These are phyloP conservation scores for Chrysoporthe puriensis DNA, from an alignment of 2,329 filamentous ascomycete genomes.

Conservation along the genomic window DNA sequence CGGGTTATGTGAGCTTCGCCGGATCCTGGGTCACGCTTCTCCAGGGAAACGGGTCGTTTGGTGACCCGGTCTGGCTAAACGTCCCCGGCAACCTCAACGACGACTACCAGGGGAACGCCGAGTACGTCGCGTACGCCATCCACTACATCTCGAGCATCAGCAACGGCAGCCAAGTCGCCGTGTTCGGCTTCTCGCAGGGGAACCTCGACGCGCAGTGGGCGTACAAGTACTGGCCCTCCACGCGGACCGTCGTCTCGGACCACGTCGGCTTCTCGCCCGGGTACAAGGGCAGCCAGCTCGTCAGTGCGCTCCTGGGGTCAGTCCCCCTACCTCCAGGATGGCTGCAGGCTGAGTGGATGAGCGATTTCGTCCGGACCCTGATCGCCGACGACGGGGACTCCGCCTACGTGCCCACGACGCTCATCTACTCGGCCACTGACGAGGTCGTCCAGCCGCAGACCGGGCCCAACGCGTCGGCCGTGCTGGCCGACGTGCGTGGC, in stretches of 20 bases:
- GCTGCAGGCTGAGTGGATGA: conserved; percentile 51
- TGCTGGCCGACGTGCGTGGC: conserved; percentile 43
- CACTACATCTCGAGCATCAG: conserved; percentile 50
- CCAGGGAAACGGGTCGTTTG: conserved; percentile 40
- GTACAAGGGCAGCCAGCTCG: conserved; percentile 41
- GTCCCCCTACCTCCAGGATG: conserved; percentile 32
- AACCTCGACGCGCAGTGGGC: conserved; percentile 60
- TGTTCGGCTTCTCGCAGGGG: conserved; percentile 61
- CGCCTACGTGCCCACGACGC: conserved; percentile 57
- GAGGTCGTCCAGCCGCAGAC: conserved; percentile 56
- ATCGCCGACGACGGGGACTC: conserved; percentile 50
- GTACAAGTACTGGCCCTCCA: conserved; percentile 60
- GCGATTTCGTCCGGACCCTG: conserved; percentile 47
- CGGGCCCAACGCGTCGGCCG: conserved; percentile 51
- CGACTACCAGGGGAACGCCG: conserved; percentile 55
- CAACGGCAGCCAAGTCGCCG: conserved; percentile 39
- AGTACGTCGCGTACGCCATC: conserved; percentile 61
- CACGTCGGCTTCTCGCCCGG: conserved; percentile 57
- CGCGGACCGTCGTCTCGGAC: conserved; percentile 48
- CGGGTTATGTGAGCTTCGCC: conserved; percentile 48
- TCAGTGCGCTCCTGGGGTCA: conserved; percentile 37
- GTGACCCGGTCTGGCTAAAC: conserved; percentile 60
- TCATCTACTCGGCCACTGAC: conserved; percentile 53
- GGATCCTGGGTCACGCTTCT: conserved; percentile 55
- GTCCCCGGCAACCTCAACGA: conserved; percentile 50